These are phyloP conservation scores for Wickerhamiella pararugosa DNA, from an alignment of 1,139 yeast genomes.

Conservation along the genomic window DNA sequence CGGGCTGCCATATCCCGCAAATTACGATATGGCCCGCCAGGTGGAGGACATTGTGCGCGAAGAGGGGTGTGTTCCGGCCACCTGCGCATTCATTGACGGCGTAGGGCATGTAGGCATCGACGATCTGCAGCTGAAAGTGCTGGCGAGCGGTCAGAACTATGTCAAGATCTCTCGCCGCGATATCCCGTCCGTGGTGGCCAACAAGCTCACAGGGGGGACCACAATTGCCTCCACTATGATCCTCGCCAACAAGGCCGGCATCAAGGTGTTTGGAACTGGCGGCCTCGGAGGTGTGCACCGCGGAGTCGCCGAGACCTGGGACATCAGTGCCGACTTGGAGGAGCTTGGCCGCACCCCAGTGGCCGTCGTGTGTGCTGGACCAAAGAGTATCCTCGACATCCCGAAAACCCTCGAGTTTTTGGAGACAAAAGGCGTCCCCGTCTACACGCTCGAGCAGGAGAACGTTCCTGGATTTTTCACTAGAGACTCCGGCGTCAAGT, in stretches of 20 bases:
- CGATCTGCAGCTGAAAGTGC: slow-evolving; percentile 31
- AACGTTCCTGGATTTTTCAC: slow-evolving; percentile 81
- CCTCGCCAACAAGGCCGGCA: slow-evolving; percentile 58
- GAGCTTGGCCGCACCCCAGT: slow-evolving; percentile 75
- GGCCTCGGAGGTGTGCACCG: slow-evolving; percentile 90
- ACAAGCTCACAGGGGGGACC: slow-evolving; percentile 60
- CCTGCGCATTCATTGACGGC: slow-evolving; percentile 67
- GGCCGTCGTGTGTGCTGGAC: slow-evolving; percentile 84
- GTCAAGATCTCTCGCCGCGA: slow-evolving; percentile 68
- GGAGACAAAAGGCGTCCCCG: slow-evolving; percentile 70
- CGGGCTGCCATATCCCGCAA: slow-evolving; percentile 74
- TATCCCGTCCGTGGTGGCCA: slow-evolving; percentile 57
- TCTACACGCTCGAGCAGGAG: slow-evolving; percentile 32
- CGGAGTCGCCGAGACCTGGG: slow-evolving; percentile 61
- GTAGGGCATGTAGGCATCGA: slow-evolving; percentile 53
- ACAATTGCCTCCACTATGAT: slow-evolving; percentile 88
- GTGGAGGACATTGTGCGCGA: slow-evolving; percentile 50
- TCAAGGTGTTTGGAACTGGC: slow-evolving; percentile 81
- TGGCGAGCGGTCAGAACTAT: slow-evolving; percentile 30
- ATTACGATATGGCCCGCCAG: slow-evolving; percentile 51
- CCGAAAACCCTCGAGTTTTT: slow-evolving; percentile 69
- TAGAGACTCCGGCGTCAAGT: slow-evolving; percentile 54
- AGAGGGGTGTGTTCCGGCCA: slow-evolving; percentile 70
- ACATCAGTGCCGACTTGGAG: slow-evolving; percentile 74
- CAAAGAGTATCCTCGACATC: slow-evolving; percentile 73